Base-by-base conservation (phyloP, 768 basidiomycete genomes). In the Mycena metata region DNA sequence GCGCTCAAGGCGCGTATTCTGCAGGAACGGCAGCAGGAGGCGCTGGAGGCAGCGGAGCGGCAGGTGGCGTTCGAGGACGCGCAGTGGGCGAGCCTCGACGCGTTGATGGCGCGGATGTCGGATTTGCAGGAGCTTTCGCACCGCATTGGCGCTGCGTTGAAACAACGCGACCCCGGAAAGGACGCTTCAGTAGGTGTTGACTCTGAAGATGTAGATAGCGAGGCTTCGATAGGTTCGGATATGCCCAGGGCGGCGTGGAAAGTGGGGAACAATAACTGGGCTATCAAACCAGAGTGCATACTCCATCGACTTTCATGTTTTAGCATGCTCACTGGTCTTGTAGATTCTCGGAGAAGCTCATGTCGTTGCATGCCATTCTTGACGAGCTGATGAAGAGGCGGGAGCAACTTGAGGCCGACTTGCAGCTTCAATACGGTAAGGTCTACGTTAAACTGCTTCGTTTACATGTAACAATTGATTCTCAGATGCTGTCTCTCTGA, bases 401-500 rank as follows among this genome's bases (percentile, higher is more conserved):
- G 71, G 85, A 84, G 56, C 70, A 76, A n/a, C 74, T 95, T 30
- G 89, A 95, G 75, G 75, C 72, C 33, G 78, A 79, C 17, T 76
- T 94, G 23, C 91, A 88, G 70, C 71, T 72, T 5, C 78, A 77
- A 70, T 91, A 89, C 72, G 81, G 94, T 92, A 56, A 69, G 82
- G 39, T 39, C 39, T 15, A 10, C 2, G 15, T 39, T 3, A 11
- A 10, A 39, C 39, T 39, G 39, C 15, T 6, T 30, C 30, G 6
- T 3, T 6, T 30, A 30, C 3, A 30, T 30, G 3, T 30, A 30
- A 30, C 30, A 30, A 30, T 30, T 30, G 6, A 30, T 30, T 35
- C 49, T 52, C 12, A 95, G 94, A 82, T 78, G 86, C 90, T 1
- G 88, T 91, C 24, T 94, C 94, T 15, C 74, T 95, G 68, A 90